Percentiles rank a stretch among this genome's conserved stretches.
Evolutionary conservation across 2,329 filamentous ascomycete species (phyloP).

Genomic region (Ceratocystis cubensis): DNA sequence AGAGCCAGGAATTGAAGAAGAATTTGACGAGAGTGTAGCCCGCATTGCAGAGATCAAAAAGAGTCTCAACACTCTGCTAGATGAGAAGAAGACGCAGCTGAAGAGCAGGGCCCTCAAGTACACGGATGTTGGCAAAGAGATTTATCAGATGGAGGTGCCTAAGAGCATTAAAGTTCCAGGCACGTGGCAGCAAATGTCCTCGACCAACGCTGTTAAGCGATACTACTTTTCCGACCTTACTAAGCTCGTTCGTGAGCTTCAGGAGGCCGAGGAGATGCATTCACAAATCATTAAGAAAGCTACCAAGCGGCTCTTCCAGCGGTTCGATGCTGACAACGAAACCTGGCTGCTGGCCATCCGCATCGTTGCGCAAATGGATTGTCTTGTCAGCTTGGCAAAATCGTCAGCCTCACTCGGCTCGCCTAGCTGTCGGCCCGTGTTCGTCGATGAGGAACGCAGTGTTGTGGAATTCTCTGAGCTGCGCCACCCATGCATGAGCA

Average conservation of each 20-base stretch:
- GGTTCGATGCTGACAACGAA: slow-evolving; percentile 77
- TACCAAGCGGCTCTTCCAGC: slow-evolving; percentile 65
- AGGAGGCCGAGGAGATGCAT: slow-evolving; percentile 90
- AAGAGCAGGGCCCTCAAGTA: slow-evolving; percentile 63
- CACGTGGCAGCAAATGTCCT: slow-evolving; percentile 91
- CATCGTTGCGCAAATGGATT: slow-evolving; percentile 85
- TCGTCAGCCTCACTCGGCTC: slow-evolving; percentile 72
- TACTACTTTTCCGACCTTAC: slow-evolving; percentile 86
- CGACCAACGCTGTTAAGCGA: slow-evolving; percentile 76
- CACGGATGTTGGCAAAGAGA: slow-evolving; percentile 85
- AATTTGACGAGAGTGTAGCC: slow-evolving; percentile 77
- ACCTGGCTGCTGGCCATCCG: slow-evolving; percentile 83
- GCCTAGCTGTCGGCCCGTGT: slow-evolving; percentile 78
- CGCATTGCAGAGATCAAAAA: slow-evolving; percentile 62
- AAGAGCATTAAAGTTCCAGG: slow-evolving; percentile 75
- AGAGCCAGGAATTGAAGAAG: slow-evolving; percentile 73
- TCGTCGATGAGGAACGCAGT: slow-evolving; percentile 73
- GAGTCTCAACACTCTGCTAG: slow-evolving; percentile 58
- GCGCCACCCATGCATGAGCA: slow-evolving; percentile 87
- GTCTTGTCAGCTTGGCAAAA: slow-evolving; percentile 82
- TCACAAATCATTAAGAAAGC: slow-evolving; percentile 83
- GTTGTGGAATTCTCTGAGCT: slow-evolving; percentile 86
- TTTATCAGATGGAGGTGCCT: slow-evolving; percentile 89
- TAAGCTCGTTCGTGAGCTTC: slow-evolving; percentile 68
- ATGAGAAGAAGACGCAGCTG: slow-evolving; percentile 57